These are phyloP conservation scores for Diaporthe caulivora DNA, from an alignment of 2,329 filamentous ascomycete species.

Conservation along the genomic window DNA sequence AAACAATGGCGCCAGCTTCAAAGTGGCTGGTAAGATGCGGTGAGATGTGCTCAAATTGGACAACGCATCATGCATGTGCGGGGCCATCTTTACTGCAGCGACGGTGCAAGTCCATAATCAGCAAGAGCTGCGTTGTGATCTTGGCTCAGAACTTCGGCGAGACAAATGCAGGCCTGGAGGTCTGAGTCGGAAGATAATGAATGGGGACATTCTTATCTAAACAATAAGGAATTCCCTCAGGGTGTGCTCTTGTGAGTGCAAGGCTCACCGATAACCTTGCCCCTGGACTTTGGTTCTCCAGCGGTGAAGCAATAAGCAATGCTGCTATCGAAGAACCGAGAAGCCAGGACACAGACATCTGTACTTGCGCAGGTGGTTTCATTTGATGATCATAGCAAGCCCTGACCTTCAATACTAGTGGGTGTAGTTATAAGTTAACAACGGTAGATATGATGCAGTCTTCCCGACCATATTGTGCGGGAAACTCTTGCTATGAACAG, in stretches of 20 bases:
- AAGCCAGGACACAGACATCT: too few species aligned
- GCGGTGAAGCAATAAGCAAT: too few species aligned
- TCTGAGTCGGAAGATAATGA: too few species aligned
- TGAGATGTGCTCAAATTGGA: not conserved
- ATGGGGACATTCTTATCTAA: too few species aligned
- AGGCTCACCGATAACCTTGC: too few species aligned
- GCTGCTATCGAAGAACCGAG: too few species aligned
- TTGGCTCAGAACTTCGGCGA: not conserved
- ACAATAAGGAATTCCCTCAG: too few species aligned
- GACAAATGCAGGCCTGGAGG: too few species aligned
- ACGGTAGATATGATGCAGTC: too few species aligned
- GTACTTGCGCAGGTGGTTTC: not conserved
- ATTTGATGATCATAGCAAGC: not conserved
- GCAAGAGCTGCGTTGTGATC: not conserved
- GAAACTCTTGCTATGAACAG: not conserved
- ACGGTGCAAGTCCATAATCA: not conserved
- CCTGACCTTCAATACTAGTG: too few species aligned
- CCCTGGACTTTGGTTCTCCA: accelerated
- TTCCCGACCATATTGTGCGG: too few species aligned
- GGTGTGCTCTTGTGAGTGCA: too few species aligned
- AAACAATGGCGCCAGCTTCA: not conserved
- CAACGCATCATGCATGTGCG: not conserved
- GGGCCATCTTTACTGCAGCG: not conserved
- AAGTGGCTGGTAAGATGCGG: not conserved
- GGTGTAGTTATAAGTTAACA: not conserved